A percentile compares a stretch with the other conserved stretches of the same genome.
Evolutionary conservation across 78 protist genomes (phyloP).

Genomic region (Monosiga brevicollis): DNA sequence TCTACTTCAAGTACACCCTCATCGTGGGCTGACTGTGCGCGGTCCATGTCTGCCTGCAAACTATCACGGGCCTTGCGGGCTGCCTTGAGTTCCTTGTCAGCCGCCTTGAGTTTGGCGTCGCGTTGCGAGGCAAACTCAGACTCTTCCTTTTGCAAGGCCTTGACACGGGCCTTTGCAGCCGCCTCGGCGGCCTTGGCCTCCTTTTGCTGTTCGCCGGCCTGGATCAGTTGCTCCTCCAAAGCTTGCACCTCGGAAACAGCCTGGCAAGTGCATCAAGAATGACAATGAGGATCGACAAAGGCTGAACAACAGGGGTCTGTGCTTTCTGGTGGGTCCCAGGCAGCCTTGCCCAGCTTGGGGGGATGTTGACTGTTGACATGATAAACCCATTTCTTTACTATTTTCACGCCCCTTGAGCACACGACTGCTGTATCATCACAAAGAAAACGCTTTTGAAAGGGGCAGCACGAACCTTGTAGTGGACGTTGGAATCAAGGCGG

Average conservation of each 20-base stretch:
- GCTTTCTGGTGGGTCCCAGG: no score
- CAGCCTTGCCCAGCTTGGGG: no score
- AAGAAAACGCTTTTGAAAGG: no score
- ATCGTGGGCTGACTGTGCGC: not conserved
- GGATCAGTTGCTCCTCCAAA: not conserved
- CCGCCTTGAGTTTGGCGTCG: not conserved
- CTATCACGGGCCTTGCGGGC: not conserved
- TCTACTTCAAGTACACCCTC: not conserved
- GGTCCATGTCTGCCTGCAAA: not conserved
- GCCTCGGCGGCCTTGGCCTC: slow-evolving; percentile 7
- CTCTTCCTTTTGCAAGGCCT: not conserved
- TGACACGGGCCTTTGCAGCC: not conserved
- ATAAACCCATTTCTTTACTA: no score
- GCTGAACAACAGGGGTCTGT: no score
- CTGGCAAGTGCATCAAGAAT: not conserved
- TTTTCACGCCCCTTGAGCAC: no score
- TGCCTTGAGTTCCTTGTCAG: not conserved
- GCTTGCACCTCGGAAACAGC: not conserved
- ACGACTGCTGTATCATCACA: no score
- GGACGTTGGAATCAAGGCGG: slow-evolving; percentile 7
- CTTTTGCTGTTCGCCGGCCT: not conserved
- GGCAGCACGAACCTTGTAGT: not conserved
- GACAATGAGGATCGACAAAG: no score
- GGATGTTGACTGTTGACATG: no score
- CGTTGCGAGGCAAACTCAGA: no score